These are phyloP conservation scores for Arthromyces matolae DNA, from an alignment of 768 basidiomycete species.

Conservation along the genomic window DNA sequence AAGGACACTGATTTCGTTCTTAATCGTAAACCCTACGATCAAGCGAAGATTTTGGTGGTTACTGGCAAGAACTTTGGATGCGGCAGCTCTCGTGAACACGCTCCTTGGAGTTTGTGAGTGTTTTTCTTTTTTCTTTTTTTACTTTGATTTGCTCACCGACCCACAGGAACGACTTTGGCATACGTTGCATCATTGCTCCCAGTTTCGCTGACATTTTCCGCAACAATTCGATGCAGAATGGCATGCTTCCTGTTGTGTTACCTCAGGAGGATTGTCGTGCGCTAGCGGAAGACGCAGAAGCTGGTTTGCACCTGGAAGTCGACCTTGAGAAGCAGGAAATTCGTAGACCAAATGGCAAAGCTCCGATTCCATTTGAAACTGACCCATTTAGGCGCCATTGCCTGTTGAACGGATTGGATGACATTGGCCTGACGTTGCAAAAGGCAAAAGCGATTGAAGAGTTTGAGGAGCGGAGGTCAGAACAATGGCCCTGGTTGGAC, in stretches of 20 bases:
- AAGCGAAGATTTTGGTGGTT: constrained; percentile 77
- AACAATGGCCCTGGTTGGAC: constrained; percentile 93
- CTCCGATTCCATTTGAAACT: constrained; percentile 69
- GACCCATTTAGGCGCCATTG: constrained; percentile 94
- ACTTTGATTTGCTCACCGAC: too few species aligned
- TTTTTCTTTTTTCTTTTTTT: neutral
- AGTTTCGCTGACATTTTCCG: constrained; percentile 91
- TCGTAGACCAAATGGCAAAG: constrained; percentile 67
- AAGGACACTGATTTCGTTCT: constrained; percentile 81
- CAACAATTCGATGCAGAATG: constrained; percentile 90
- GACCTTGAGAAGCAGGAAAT: constrained; percentile 83
- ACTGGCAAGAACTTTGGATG: constrained; percentile 90
- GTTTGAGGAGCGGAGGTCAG: constrained; percentile 78
- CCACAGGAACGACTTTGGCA: constrained; percentile 86
- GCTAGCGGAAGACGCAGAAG: constrained; percentile 75
- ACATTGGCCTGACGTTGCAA: constrained; percentile 92
- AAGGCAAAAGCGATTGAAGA: constrained; percentile 63
- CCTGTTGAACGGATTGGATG: constrained; percentile 92
- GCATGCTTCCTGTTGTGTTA: constrained; percentile 78
- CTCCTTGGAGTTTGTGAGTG: constrained; percentile 80
- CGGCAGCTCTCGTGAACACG: constrained; percentile 87
- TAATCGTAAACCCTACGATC: constrained; percentile 73
- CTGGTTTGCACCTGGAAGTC: constrained; percentile 73
- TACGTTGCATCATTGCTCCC: constrained; percentile 82
- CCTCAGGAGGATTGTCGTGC: constrained; percentile 66